Percentiles rank a stretch among this genome's conserved stretches.
Conservation (phyloP, 495 filamentous ascomycete genomes). For the Trichocladium antarcticum region DNA sequence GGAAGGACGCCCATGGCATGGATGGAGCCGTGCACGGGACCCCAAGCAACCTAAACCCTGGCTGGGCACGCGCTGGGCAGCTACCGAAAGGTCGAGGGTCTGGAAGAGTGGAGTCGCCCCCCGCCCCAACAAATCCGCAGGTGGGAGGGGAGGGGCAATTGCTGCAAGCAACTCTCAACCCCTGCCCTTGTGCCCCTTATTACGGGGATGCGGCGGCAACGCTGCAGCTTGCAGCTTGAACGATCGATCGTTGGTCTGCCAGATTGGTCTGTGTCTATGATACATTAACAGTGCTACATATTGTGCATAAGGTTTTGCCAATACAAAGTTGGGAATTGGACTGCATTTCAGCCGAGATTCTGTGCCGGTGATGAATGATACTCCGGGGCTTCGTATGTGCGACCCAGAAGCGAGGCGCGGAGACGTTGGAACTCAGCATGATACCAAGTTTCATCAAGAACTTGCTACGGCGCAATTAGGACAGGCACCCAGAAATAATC, state of each 20-base stretch:
- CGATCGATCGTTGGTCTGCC: not conserved
- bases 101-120: not conserved
- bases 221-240: not conserved
- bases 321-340: no score
- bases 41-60: conserved; percentile 5
- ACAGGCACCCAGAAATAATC: not conserved
- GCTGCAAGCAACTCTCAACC: not conserved
- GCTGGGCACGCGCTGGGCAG: no score
- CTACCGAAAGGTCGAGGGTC: not conserved
- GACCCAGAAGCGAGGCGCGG: not conserved
- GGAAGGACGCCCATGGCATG: conserved; percentile 16
- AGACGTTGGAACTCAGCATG: not conserved
- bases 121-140: not conserved
- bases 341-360: no score
- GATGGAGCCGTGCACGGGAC: conserved; percentile 2
- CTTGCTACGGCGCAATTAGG: not conserved
- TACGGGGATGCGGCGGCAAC: not conserved
- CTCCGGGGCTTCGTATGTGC: no score
- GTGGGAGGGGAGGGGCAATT: not conserved
- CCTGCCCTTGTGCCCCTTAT: not conserved
- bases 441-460: not conserved
- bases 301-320: not conserved
- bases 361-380: no score
- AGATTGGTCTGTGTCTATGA: no score
- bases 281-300: not conserved